A percentile compares a stretch with the other conserved stretches of the same genome.
Conservation (phyloP, 1,284 basidiomycete species). For the Calocybe gambosa region DNA sequence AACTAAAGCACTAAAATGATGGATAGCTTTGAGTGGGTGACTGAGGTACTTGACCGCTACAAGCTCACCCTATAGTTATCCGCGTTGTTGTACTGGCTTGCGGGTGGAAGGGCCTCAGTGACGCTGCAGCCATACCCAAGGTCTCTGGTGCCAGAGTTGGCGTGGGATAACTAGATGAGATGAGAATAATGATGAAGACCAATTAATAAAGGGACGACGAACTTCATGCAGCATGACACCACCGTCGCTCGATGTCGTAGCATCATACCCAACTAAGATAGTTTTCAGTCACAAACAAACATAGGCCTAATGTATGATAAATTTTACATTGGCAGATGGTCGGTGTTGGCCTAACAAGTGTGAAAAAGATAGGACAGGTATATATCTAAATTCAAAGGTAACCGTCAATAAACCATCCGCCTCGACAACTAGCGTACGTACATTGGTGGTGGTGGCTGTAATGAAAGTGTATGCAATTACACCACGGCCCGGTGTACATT, state of each 20-base stretch:
- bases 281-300: not conserved
- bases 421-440: not conserved
- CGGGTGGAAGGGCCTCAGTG: not conserved
- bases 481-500: constrained; percentile 1
- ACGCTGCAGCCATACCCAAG: constrained; percentile 9
- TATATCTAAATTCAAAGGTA: constrained; percentile 1
- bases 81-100: constrained; percentile 4
- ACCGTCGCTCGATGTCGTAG: constrained; percentile 6
- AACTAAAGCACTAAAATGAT: too few relatives aligned
- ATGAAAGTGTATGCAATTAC: constrained; percentile 7
- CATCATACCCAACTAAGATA: constrained; percentile 4
- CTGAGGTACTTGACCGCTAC: too few relatives aligned
- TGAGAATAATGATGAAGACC: not conserved
- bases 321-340: constrained; percentile 5
- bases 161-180: constrained; percentile 7
- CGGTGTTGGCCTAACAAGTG: not conserved
- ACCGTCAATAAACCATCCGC: too few relatives aligned
- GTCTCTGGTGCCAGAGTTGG: constrained; percentile 5
- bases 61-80: constrained; percentile 9
- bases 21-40: too few relatives aligned
- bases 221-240: constrained; percentile 10
- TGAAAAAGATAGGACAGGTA: constrained; percentile 9
- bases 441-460: constrained; percentile 3
- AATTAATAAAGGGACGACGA: not conserved
- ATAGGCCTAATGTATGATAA: not conserved